Evolutionary conservation across 129 eudicot species (phyloP), one percentile per base, ranked within the genome.

Genomic region (Cynara cardunculus): DNA sequence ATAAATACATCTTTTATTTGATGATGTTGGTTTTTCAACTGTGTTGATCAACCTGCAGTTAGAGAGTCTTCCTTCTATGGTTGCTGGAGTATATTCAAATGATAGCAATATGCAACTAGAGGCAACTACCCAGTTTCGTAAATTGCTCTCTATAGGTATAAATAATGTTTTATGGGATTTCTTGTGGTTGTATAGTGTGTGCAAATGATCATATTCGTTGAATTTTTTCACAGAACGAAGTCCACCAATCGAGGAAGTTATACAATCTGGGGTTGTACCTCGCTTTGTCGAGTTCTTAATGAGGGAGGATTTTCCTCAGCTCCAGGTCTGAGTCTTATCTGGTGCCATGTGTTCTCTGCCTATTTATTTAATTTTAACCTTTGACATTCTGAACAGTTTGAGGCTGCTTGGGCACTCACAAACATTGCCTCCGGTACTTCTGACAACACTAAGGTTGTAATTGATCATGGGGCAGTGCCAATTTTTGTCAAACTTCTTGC

Each of bases 371-470:
- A 2, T 27, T 53, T 69, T 30, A 35, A 56, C 1, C 8, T 14
- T 30, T 62, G 76, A 53, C 21, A 18, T 80, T 5, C 16, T 80
- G 39, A 72, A 80, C 88, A 93, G 98, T 89, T 89, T 86, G 98
- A 93, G 78, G 98, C 98, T 78, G 98, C 96, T 34, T 90, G 98
- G 96, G 94, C 96, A 21, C 93, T 93, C 56, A 93, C 98, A 44
- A 89, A 89, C 72, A 88, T 94, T 74, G 95, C 97, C 16, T 91
- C 97, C 9, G 95, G 98, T 32, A 93, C 98, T 68, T 89, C 96
- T 1, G 96, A 93, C 56, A 72, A 90, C 77, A 93, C 98, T 11
- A 89, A 85, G 80, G 95, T 91, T 39, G 97, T 94, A 24, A 81
- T 94, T 71, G 95, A 94, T 69, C 95, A 89, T 80, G 95, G 97